phyloP scores from a whole-genome alignment of 257 asterid genomes.

The Solanum tarijense region DNA sequence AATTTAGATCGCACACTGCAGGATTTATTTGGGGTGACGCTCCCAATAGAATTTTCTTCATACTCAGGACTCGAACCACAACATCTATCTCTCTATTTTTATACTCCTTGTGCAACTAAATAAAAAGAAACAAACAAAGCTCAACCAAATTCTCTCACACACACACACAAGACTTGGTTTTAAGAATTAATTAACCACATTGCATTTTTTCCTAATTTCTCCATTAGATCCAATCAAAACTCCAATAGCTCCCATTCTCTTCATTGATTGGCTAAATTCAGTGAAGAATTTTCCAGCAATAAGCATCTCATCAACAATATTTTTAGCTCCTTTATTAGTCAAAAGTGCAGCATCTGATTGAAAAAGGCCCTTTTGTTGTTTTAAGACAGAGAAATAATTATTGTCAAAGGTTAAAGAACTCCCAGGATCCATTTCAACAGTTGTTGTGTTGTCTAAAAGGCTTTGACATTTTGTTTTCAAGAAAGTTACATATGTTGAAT shows the following conservation, averaged over 20 bases:
- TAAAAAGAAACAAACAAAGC: too few relatives aligned
- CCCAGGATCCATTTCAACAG: slow-evolving; percentile 21
- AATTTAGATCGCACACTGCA: not conserved
- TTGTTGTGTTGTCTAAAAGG: slow-evolving; percentile 18
- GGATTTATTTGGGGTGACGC: accelerated
- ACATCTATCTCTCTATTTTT: not conserved
- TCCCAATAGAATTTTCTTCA: too few relatives aligned
- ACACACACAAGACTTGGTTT: not conserved
- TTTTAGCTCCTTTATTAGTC: slow-evolving; percentile 4
- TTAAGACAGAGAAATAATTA: slow-evolving; percentile 1
- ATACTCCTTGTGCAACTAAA: not conserved
- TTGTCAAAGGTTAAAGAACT: slow-evolving; percentile 18
- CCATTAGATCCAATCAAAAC: slow-evolving; percentile 18
- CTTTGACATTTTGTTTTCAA: slow-evolving; percentile 11
- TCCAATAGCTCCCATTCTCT: slow-evolving; percentile 20
- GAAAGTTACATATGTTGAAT: slow-evolving; percentile 9
- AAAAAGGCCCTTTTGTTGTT: not conserved
- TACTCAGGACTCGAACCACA: not conserved
- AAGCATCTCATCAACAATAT: slow-evolving; percentile 15
- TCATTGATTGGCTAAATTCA: slow-evolving; percentile 24
- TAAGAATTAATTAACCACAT: not conserved
- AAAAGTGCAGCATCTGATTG: slow-evolving; percentile 5
- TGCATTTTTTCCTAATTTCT: slow-evolving; percentile 21
- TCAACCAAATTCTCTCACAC: not conserved
- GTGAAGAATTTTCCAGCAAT: slow-evolving; percentile 8